Evolutionary conservation across 116 monocot species (phyloP).

Genomic region (Thalassia testudinum): DNA sequence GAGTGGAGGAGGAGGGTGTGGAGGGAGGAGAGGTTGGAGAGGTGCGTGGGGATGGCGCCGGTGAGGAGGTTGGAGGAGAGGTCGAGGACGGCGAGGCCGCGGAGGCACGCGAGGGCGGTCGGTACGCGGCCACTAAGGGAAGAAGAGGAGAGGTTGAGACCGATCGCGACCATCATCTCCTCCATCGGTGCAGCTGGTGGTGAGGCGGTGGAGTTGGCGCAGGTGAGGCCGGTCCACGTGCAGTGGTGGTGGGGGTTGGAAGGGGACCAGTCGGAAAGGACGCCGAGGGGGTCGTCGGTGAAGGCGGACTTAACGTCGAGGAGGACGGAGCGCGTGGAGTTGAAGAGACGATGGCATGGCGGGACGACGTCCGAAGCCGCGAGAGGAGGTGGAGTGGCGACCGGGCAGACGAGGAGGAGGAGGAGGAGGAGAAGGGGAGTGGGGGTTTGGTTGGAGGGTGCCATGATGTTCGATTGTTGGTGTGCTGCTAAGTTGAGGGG

Average conservation of each 20-base stretch:
- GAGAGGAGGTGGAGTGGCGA: background rate
- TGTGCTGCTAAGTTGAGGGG: too few species aligned
- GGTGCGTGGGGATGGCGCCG: slow-evolving; percentile 16
- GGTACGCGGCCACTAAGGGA: slow-evolving; percentile 37
- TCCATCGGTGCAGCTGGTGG: slow-evolving; percentile 1
- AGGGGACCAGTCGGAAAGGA: slow-evolving; percentile 36
- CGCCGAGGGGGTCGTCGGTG: slow-evolving; percentile 34
- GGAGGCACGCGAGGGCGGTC: slow-evolving; percentile 22
- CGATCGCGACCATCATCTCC: slow-evolving; percentile 13
- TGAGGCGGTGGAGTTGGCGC: slow-evolving; percentile 10
- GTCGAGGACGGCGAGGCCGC: slow-evolving; percentile 35
- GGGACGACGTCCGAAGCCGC: too few species aligned
- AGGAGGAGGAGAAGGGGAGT: background rate
- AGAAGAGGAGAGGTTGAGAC: slow-evolving; percentile 44
- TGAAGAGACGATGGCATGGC: too few species aligned
- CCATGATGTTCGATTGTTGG: too few species aligned
- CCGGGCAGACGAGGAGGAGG: background rate
- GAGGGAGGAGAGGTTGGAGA: slow-evolving; percentile 17
- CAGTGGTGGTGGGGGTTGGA: slow-evolving; percentile 33
- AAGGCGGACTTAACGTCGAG: slow-evolving; percentile 50
- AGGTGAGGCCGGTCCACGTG: slow-evolving; percentile 53
- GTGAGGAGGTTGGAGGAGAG: slow-evolving; percentile 59
- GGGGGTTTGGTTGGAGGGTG: too few species aligned
- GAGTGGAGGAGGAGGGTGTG: slow-evolving; percentile 21
- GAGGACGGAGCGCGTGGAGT: slow-evolving; percentile 8